These are phyloP conservation scores for Penicillium taxi DNA, from an alignment of 495 filamentous ascomycete species.

Conservation along the genomic window DNA sequence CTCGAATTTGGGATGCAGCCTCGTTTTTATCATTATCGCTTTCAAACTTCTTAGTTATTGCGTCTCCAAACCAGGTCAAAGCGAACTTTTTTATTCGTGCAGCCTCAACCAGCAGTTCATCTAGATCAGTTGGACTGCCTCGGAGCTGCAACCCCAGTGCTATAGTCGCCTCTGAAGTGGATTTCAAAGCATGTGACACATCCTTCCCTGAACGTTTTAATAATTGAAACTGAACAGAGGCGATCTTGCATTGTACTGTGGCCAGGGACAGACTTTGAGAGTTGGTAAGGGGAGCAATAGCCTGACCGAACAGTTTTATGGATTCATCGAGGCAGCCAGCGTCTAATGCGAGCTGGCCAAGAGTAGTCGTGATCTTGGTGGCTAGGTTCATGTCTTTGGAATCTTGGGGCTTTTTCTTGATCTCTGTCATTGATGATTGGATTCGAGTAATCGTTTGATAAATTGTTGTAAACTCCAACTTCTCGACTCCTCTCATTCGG, in stretches of 20 bases:
- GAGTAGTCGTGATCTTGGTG: slow-evolving; percentile 26
- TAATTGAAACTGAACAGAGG: slow-evolving; percentile 32
- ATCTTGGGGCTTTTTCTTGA: slow-evolving; percentile 20
- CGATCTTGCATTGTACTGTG: slow-evolving; percentile 38
- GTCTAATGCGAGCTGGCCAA: slow-evolving; percentile 41
- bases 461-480: slow-evolving; percentile 32
- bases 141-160: slow-evolving; percentile 53
- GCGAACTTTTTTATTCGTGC: slow-evolving; percentile 54
- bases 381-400: slow-evolving; percentile 20
- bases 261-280: slow-evolving; percentile 30
- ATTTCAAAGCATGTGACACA: slow-evolving; percentile 15
- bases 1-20: slow-evolving; percentile 19
- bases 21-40: slow-evolving; percentile 16
- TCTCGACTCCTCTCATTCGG: slow-evolving; percentile 36
- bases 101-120: slow-evolving; percentile 60
- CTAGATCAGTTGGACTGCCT: slow-evolving; percentile 57
- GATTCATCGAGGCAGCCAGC: slow-evolving; percentile 39
- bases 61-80: slow-evolving; percentile 44
- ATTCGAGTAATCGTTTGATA: slow-evolving; percentile 35
- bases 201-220: slow-evolving; percentile 22
- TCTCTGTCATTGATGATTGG: slow-evolving; percentile 24
- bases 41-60: slow-evolving; percentile 21
- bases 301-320: slow-evolving; percentile 30
- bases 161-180: slow-evolving; percentile 28
- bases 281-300: slow-evolving; percentile 24